A percentile compares a stretch with the other conserved stretches of the same genome.
These are phyloP conservation scores for Ophiostoma australiae DNA, from an alignment of 2,329 filamentous ascomycete species.

Conservation along the genomic window DNA sequence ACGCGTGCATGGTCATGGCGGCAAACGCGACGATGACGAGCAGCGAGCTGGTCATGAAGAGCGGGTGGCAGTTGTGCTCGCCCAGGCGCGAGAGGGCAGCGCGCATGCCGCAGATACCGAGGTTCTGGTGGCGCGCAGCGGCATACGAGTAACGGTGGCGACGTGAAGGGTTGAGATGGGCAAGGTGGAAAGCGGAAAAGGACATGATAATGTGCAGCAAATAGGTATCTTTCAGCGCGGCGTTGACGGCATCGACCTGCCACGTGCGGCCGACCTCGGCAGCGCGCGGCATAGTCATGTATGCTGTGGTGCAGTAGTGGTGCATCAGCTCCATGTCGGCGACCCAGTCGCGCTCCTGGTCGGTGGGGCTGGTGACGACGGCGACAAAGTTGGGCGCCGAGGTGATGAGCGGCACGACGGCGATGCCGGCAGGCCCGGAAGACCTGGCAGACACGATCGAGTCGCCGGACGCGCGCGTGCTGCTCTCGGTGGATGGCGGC, in stretches of 20 bases:
- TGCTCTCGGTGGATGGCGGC: background rate
- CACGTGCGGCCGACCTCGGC: conserved; percentile 26
- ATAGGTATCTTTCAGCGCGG: conserved; percentile 32
- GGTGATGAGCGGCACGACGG: background rate
- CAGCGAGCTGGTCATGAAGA: conserved; percentile 35
- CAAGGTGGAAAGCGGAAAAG: conserved; percentile 36
- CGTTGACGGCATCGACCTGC: conserved; percentile 32
- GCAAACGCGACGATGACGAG: conserved; percentile 35
- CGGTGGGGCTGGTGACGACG: background rate
- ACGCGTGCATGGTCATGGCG: conserved; percentile 28
- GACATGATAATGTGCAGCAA: conserved; percentile 37
- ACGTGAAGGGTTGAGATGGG: conserved; percentile 30
- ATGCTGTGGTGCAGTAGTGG: conserved; percentile 31
- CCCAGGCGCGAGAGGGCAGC: conserved; percentile 30
- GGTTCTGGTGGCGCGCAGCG: conserved; percentile 34
- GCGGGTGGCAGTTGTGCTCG: conserved; percentile 34
- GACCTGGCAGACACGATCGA: background rate
- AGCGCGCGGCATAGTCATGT: conserved; percentile 33
- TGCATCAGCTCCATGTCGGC: conserved; percentile 37
- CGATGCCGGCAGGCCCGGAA: background rate
- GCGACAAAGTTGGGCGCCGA: background rate
- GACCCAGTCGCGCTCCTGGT: conserved; percentile 30
- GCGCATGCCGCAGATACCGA: conserved; percentile 31
- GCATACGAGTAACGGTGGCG: conserved; percentile 29
- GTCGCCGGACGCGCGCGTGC: background rate